Conservation (phyloP, 73 alveolate species). For the Tetrahymena malaccensis region DNA sequence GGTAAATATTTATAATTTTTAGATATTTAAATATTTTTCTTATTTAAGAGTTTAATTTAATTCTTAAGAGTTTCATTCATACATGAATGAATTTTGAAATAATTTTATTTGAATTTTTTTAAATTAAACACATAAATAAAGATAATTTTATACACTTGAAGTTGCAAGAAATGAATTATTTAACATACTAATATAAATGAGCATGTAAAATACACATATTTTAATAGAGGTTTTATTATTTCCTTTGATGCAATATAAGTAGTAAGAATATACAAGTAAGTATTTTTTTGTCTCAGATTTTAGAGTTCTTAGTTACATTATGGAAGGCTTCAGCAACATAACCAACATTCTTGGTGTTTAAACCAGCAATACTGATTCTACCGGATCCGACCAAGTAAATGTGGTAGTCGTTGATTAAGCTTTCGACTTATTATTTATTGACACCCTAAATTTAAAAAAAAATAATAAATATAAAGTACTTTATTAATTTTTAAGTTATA, state of each 20-base stretch:
- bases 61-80: no score
- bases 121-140: no score
- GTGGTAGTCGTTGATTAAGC: slow-evolving; percentile 58
- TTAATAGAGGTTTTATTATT: no score
- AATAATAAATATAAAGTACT: no score
- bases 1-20: no score
- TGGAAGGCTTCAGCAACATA: slow-evolving; percentile 72
- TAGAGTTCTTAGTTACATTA: slow-evolving; percentile 31
- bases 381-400: slow-evolving; percentile 65
- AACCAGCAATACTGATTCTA: slow-evolving; percentile 75
- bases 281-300: neutral
- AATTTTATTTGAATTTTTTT: no score
- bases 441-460: slow-evolving; percentile 14
- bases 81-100: no score
- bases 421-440: slow-evolving; percentile 60
- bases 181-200: neutral
- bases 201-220: neutral
- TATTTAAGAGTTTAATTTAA: no score
- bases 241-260: neutral
- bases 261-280: neutral
- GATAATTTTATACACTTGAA: no score
- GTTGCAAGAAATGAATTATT: neutral
- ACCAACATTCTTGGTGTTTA: slow-evolving; percentile 69
- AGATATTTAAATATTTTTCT: no score
- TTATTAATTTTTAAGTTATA: no score